Base-by-base conservation (phyloP, 331 rosid species). In the Quercus phellos region DNA sequence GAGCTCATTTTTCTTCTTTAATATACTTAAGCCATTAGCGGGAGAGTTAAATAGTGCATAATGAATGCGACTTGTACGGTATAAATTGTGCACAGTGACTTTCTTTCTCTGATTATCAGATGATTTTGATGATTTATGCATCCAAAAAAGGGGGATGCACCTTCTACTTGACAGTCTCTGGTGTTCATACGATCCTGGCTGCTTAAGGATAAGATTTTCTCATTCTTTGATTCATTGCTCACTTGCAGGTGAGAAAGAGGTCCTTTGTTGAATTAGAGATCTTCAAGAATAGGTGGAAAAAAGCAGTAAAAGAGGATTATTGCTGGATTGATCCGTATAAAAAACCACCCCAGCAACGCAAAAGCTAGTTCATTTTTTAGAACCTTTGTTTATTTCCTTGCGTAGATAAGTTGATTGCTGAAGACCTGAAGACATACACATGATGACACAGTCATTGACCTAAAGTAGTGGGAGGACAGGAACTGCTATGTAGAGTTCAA, bases 231-330 rank as follows among this genome's bases (percentile, higher is more conserved):
- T 29, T 77, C 67, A 63, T 55, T 29, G 21, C 19, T 64, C 30
- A 27, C 61, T 21, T 42, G 61, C 75, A 87, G 88, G 88, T 84
- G 75, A 82, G 90, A 81, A 84, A 78, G 68, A 77, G 66, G 17
- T 84, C 86, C n/a, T 66, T 19, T 30, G 21, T 55, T 82, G 87
- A 87, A 74, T 68, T 87, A 29, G 88, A 87, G 58, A 84, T 13
- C 51, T 87, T 84, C 81, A 84, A 82, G 81, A 79, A 59, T 7
- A 87, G 87, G 79, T 84, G 85, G 90, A 79, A 71, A 79, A 81
- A 72, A 77, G 88, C 87, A 66, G 73, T 74, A 18, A 53, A 18
- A 56, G 83, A 79, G 24, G 88, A 87, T 53, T 19, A 46, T 26
- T 79, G 74, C 78, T 87, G 88, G 90, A 60, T 26, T 63, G 88